Conservation (phyloP, 257 asterid genomes). For the Salvia rosmarinus region DNA sequence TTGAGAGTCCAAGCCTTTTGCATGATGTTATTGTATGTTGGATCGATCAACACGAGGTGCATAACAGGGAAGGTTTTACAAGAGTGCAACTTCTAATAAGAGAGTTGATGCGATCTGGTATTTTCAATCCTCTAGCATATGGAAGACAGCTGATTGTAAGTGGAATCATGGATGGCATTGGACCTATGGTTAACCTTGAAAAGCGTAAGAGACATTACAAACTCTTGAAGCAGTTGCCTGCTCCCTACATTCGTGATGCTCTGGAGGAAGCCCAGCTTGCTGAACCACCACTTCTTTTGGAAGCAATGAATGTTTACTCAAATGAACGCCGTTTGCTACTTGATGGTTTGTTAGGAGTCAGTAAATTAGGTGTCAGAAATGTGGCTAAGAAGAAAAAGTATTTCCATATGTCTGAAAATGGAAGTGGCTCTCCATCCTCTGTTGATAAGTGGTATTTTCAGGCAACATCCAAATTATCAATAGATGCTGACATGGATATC, state of each 20-base stretch:
- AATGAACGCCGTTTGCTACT: constrained; percentile 86
- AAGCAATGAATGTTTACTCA: constrained; percentile 67
- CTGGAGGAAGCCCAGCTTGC: constrained; percentile 70
- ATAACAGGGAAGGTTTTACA: constrained; percentile 76
- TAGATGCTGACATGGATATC: constrained; percentile 41
- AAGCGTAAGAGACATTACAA: constrained; percentile 79
- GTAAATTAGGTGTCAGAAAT: constrained; percentile 41
- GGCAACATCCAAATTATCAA: constrained; percentile 40
- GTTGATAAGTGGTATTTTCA: constrained; percentile 59
- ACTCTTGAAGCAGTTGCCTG: constrained; percentile 88
- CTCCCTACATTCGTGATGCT: constrained; percentile 61
- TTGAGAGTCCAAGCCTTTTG: constrained; percentile 84
- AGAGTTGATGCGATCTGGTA: constrained; percentile 77
- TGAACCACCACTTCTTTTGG: constrained; percentile 53
- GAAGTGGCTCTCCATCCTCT: constrained; percentile 52
- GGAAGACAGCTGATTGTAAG: constrained; percentile 93
- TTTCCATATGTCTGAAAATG: constrained; percentile 42
- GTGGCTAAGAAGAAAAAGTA: constrained; percentile 54
- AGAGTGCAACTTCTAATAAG: constrained; percentile 74
- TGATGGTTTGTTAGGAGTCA: constrained; percentile 55
- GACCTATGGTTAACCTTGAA: constrained; percentile 55
- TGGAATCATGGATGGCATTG: constrained; percentile 83
- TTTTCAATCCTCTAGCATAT: constrained; percentile 87
- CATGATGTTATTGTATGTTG: constrained; percentile 94
- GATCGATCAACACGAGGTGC: constrained; percentile 98